Percentiles rank a stretch among this genome's conserved stretches.
Evolutionary conservation across 495 filamentous ascomycete species (phyloP).

Genomic region (Talaromyces adpressus): DNA sequence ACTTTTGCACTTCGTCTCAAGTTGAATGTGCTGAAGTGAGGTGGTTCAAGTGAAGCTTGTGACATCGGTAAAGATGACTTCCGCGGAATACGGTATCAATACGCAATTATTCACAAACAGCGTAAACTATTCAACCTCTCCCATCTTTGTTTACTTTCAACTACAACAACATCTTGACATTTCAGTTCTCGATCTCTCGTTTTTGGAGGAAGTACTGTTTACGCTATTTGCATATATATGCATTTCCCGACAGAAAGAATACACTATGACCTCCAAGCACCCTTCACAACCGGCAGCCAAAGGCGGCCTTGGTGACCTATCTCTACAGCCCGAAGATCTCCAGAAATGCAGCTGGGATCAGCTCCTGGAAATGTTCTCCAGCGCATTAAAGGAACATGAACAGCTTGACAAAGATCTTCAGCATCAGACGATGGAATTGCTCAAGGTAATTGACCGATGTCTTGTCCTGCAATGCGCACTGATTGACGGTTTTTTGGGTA

Average conservation of each 20-base stretch:
- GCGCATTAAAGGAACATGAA: constrained; percentile 52
- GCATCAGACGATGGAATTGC: constrained; percentile 53
- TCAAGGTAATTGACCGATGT: constrained; percentile 41
- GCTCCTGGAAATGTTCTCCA: constrained; percentile 55
- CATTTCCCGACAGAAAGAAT: too few relatives aligned
- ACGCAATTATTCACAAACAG: background rate
- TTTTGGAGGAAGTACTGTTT: background rate
- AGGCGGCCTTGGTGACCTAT: background rate
- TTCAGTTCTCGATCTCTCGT: background rate
- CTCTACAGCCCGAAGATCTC: constrained; percentile 15
- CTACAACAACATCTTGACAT: background rate
- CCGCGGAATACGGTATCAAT: constrained; percentile 1
- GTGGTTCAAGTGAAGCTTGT: background rate
- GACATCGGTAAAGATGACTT: background rate
- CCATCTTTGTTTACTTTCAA: background rate
- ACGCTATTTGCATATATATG: background rate
- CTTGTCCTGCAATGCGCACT: constrained; percentile 1
- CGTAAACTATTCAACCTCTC: background rate
- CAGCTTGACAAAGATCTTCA: constrained; percentile 53
- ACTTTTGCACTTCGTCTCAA: background rate
- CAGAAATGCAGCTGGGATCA: constrained; percentile 58
- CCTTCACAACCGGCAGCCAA: background rate
- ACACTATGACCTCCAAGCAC: background rate
- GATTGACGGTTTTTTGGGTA: constrained; percentile 7
- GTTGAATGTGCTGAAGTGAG: background rate